phyloP scores from a whole-genome alignment of 805 yeast species.

The Candida incommunis region DNA sequence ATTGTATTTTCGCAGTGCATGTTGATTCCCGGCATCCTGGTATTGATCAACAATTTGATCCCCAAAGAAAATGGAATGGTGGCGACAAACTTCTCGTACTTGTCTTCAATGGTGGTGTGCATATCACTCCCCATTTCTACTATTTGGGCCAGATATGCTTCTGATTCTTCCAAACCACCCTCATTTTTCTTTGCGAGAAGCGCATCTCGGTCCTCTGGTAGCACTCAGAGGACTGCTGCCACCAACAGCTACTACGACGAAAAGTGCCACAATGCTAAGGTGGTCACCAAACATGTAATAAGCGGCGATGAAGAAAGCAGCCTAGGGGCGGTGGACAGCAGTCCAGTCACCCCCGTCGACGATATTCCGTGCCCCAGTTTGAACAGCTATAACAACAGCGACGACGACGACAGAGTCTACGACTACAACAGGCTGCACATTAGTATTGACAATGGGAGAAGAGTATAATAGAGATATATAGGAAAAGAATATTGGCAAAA shows the following conservation, averaged over 20 bases:
- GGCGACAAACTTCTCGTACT: not conserved
- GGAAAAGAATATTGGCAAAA: no score
- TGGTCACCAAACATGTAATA: no score
- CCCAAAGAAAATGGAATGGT: not conserved
- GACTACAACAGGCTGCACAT: not conserved
- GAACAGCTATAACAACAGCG: not conserved
- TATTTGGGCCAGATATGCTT: not conserved
- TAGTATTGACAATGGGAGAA: not conserved
- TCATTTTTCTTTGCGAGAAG: not conserved
- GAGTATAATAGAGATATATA: not conserved
- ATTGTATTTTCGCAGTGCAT: not conserved
- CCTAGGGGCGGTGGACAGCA: no score
- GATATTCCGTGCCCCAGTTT: no score
- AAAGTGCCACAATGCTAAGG: no score
- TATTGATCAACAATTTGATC: not conserved
- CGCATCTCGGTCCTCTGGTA: not conserved
- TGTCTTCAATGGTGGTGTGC: not conserved
- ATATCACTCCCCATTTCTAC: not conserved
- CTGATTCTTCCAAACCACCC: not conserved
- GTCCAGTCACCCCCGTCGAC: no score
- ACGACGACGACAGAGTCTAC: not conserved
- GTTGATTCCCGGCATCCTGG: not conserved
- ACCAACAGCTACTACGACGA: not conserved
- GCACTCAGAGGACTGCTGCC: not conserved
- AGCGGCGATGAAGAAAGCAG: no score